Percentiles rank a stretch among this genome's conserved stretches.
phyloP scores from a whole-genome alignment of 2,329 filamentous ascomycete species.

The Bipolaris bicolor region DNA sequence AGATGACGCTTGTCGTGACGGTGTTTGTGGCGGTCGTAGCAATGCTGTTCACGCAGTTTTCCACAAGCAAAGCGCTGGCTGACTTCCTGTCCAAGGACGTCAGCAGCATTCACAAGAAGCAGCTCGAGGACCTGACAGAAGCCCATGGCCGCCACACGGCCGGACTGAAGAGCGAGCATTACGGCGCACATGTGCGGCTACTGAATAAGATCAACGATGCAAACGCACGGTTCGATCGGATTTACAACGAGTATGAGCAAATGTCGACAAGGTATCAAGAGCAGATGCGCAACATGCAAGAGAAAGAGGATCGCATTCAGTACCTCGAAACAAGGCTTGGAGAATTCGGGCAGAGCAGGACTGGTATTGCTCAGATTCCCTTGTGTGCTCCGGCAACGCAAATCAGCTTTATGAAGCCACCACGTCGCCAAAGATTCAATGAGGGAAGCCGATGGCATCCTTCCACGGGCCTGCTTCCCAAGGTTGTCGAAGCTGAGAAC shows the following conservation, averaged over 20 bases:
- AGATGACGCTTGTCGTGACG: slow-evolving; percentile 14
- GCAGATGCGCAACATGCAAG: slow-evolving; percentile 22
- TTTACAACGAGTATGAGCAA: slow-evolving; percentile 23
- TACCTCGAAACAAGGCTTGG: slow-evolving; percentile 39
- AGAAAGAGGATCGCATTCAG: slow-evolving; percentile 37
- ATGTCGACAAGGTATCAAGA: slow-evolving; percentile 22
- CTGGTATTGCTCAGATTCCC: slow-evolving; percentile 2
- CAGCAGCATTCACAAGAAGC: slow-evolving; percentile 8
- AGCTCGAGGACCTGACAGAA: slow-evolving; percentile 15
- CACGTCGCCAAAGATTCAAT: slow-evolving; percentile 10
- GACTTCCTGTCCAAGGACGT: slow-evolving; percentile 9
- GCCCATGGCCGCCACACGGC: slow-evolving; percentile 14
- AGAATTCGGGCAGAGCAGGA: slow-evolving; percentile 20
- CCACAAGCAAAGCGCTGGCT: slow-evolving; percentile 2
- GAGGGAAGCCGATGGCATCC: neutral
- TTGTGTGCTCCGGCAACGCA: slow-evolving; percentile 24
- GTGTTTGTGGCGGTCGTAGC: slow-evolving; percentile 11
- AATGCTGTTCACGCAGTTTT: neutral
- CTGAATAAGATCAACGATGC: slow-evolving; percentile 6
- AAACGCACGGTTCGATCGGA: slow-evolving; percentile 12
- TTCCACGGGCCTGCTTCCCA: slow-evolving; percentile 4
- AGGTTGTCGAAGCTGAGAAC: slow-evolving; percentile 11
- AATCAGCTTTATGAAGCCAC: slow-evolving; percentile 17
- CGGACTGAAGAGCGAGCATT: slow-evolving; percentile 11
- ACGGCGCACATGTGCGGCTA: slow-evolving; percentile 9